phyloP scores from a whole-genome alignment of 2,329 filamentous ascomycete genomes.

The Colletotrichum lentis region DNA sequence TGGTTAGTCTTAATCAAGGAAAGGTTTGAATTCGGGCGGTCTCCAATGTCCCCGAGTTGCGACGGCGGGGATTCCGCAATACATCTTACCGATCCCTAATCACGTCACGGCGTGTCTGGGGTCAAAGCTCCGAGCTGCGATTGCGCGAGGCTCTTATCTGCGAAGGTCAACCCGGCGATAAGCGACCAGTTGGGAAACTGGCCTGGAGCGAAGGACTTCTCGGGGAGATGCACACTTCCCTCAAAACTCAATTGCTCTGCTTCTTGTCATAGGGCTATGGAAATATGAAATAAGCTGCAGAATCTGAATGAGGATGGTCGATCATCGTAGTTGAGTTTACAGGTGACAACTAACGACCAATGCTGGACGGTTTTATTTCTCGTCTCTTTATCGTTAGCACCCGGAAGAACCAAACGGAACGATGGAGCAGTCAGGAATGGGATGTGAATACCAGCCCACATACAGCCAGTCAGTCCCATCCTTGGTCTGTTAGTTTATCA shows the following conservation, averaged over 20 bases:
- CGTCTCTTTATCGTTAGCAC: background rate
- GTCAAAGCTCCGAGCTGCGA: constrained; percentile 29
- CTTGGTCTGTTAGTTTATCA: no score
- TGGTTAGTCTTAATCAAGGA: background rate
- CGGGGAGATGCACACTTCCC: background rate
- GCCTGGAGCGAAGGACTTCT: constrained; percentile 81
- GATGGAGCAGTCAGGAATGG: background rate
- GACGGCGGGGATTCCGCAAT: background rate
- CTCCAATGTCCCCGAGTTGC: background rate
- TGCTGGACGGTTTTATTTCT: background rate
- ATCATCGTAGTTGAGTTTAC: constrained; percentile 72
- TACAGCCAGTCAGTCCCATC: no score
- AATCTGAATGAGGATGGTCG: background rate
- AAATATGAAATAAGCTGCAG: background rate
- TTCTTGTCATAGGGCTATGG: background rate
- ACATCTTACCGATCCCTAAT: constrained; percentile 13
- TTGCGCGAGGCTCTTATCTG: constrained; percentile 26
- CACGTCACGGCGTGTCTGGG: constrained; percentile 23
- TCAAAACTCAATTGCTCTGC: constrained; percentile 61
- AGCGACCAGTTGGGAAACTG: constrained; percentile 60
- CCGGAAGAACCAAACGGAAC: background rate
- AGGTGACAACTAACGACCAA: no score
- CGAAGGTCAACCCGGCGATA: constrained; percentile 24
- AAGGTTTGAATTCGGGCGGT: background rate
- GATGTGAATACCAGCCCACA: background rate